phyloP scores from a whole-genome alignment of 1,139 yeast species.

The Candida dubliniensis region DNA sequence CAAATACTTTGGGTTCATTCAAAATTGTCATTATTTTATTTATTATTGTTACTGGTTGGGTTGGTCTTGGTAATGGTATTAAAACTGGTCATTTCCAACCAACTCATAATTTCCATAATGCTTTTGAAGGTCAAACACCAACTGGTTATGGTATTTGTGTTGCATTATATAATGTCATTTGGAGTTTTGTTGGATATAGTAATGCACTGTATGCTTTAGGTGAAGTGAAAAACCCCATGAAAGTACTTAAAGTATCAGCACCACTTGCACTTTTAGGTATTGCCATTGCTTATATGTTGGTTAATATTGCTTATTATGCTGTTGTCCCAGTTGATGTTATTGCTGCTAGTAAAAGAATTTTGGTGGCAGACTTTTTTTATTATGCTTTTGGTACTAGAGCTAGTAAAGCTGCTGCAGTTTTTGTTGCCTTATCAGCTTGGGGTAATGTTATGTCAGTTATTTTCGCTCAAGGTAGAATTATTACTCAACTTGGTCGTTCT shows the following conservation, averaged over 20 bases:
- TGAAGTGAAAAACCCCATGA: slow-evolving; percentile 61
- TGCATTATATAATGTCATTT: slow-evolving; percentile 75
- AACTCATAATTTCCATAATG: slow-evolving; percentile 61
- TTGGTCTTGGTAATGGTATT: slow-evolving; percentile 72
- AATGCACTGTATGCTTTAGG: slow-evolving; percentile 83
- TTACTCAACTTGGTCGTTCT: slow-evolving; percentile 51
- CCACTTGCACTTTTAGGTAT: slow-evolving; percentile 57
- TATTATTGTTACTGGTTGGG: slow-evolving; percentile 78
- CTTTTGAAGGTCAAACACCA: slow-evolving; percentile 61
- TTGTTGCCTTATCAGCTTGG: slow-evolving; percentile 50
- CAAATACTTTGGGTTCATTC: slow-evolving; percentile 69
- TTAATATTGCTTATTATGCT: slow-evolving; percentile 59
- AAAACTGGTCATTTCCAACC: slow-evolving; percentile 46
- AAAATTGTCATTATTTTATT: slow-evolving; percentile 67
- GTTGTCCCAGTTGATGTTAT: slow-evolving; percentile 51
- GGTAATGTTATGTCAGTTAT: slow-evolving; percentile 51
- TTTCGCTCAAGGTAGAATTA: slow-evolving; percentile 51
- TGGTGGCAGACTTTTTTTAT: slow-evolving; percentile 48
- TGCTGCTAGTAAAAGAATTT: slow-evolving; percentile 42
- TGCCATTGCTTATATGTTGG: slow-evolving; percentile 67
- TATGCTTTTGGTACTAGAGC: slow-evolving; percentile 47
- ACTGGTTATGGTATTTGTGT: slow-evolving; percentile 75
- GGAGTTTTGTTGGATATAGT: slow-evolving; percentile 76
- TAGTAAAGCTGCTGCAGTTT: slow-evolving; percentile 49
- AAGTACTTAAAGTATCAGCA: slow-evolving; percentile 44